Conservation (phyloP, 1,284 basidiomycete genomes). For the Ceratobasidium papillatum region DNA sequence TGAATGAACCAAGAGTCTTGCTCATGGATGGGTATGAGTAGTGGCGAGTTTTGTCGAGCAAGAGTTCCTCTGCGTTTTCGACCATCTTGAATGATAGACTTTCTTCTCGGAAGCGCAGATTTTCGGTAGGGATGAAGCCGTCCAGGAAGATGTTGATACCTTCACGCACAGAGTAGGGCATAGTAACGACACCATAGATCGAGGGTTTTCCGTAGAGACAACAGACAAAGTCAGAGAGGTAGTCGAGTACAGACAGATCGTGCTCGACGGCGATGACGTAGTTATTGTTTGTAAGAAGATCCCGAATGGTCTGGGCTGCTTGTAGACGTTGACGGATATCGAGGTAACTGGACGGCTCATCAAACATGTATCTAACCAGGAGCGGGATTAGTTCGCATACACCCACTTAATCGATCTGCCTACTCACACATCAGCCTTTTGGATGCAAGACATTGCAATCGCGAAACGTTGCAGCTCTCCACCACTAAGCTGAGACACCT, state of each 20-base stretch:
- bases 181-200: conserved; percentile 96
- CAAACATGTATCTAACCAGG: conserved; percentile 88
- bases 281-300: conserved; percentile 78
- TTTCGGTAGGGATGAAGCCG: conserved; percentile 97
- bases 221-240: conserved; percentile 96
- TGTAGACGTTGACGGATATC: conserved; percentile 93
- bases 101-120: conserved; percentile 94
- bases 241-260: conserved; percentile 96
- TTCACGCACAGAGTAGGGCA: conserved; percentile 97
- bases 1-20: conserved; percentile 93
- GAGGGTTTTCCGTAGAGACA: conserved; percentile 96
- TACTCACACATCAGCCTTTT: conserved; percentile 86
- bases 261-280: conserved; percentile 98
- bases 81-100: conserved; percentile 95
- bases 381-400: conserved; percentile 35
- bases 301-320: conserved; percentile 95
- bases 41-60: conserved; percentile 83
- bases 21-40: conserved; percentile 94
- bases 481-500: conserved; percentile 86
- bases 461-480: conserved; percentile 97
- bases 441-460: conserved; percentile 92
- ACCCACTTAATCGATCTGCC: conserved; percentile 39
- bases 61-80: conserved; percentile 88
- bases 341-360: conserved; percentile 96
- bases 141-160: conserved; percentile 99